Conservation (phyloP, 331 rosid genomes). For the Stylosanthes scabra region DNA sequence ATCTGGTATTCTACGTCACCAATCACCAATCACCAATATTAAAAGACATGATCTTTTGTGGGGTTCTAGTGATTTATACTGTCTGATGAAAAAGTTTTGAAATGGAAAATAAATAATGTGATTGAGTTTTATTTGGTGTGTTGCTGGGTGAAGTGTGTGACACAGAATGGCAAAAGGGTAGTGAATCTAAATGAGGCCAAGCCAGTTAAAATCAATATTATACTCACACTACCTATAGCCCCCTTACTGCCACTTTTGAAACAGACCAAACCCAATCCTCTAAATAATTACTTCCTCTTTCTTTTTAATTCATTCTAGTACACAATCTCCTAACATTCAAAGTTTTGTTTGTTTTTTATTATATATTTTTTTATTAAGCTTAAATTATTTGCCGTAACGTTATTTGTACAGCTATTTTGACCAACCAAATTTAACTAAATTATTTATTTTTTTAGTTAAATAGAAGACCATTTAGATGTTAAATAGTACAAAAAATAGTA, state of each 20-base stretch:
- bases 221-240: slow-evolving; percentile 30
- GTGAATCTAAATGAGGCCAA: slow-evolving; percentile 39
- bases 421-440: too few species aligned
- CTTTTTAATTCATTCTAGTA: too few species aligned
- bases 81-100: slow-evolving; percentile 33
- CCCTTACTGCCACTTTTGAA: slow-evolving; percentile 46
- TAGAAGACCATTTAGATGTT: too few species aligned
- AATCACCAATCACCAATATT: slow-evolving; percentile 2
- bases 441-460: too few species aligned
- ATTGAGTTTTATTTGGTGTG: slow-evolving; percentile 43
- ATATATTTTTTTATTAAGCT: too few species aligned
- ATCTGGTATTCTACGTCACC: slow-evolving; percentile 25
- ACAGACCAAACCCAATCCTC: slow-evolving; percentile 43
- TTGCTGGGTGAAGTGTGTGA: slow-evolving; percentile 42
- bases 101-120: slow-evolving; percentile 32
- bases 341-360: too few species aligned
- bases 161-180: slow-evolving; percentile 43
- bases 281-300: slow-evolving; percentile 19
- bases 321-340: too few species aligned
- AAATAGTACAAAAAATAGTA: too few species aligned
- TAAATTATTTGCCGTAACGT: too few species aligned
- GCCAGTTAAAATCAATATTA: slow-evolving; percentile 38
- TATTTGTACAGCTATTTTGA: too few species aligned
- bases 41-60: slow-evolving; percentile 49
- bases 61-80: slow-evolving; percentile 38